phyloP scores from a whole-genome alignment of 345 rosid species.

The Dipteronia dyeriana region DNA sequence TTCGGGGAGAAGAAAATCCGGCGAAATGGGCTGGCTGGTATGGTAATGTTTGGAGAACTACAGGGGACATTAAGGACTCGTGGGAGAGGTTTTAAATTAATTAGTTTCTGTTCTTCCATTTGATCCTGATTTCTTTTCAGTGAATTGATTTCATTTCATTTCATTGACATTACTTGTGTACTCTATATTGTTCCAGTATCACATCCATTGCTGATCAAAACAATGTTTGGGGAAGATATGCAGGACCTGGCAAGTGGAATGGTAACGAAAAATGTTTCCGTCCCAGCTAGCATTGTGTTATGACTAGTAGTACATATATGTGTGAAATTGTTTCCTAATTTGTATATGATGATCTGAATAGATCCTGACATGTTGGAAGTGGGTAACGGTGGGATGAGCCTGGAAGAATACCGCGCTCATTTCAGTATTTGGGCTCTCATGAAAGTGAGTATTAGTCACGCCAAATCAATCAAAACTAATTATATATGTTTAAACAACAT shows the following conservation, averaged over 20 bases:
- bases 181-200: slow-evolving; percentile 32
- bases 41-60: slow-evolving; percentile 67
- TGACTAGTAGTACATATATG: neutral
- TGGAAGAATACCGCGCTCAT: slow-evolving; percentile 50
- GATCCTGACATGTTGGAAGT: slow-evolving; percentile 75
- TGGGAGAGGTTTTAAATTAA: slow-evolving; percentile 42
- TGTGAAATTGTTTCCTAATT: neutral
- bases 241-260: slow-evolving; percentile 66
- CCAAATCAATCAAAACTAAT: no score
- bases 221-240: slow-evolving; percentile 55
- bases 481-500: neutral
- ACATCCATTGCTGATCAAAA: slow-evolving; percentile 45
- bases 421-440: slow-evolving; percentile 63
- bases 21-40: slow-evolving; percentile 52
- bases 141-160: slow-evolving; percentile 25
- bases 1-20: slow-evolving; percentile 55
- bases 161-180: neutral
- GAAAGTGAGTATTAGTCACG: slow-evolving; percentile 29
- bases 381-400: slow-evolving; percentile 65
- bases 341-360: slow-evolving; percentile 17
- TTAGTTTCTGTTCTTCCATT: neutral
- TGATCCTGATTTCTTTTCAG: slow-evolving; percentile 4
- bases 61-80: slow-evolving; percentile 47
- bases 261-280: slow-evolving; percentile 31
- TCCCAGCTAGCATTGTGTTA: slow-evolving; percentile 1